A percentile compares a stretch with the other conserved stretches of the same genome.
phyloP scores from a whole-genome alignment of 2,329 filamentous ascomycete genomes.

The Pseudogymnoascus sp. region DNA sequence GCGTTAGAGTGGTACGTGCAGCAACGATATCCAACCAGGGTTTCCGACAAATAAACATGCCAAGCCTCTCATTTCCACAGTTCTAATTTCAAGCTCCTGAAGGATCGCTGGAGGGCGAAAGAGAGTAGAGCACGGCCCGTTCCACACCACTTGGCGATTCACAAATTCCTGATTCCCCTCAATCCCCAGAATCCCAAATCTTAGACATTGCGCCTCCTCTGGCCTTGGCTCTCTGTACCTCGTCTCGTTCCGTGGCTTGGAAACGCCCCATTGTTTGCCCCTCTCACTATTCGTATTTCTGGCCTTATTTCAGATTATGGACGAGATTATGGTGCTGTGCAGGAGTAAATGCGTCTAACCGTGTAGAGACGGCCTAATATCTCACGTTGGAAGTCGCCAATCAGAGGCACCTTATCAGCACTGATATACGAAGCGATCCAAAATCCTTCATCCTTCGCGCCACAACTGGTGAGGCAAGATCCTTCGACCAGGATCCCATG shows the following conservation, averaged over 20 bases:
- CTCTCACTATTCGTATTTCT: neutral
- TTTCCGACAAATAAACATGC: neutral
- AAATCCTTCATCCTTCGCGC: conserved; percentile 1
- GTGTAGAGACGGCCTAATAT: neutral
- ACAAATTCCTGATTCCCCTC: neutral
- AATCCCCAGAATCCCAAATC: neutral
- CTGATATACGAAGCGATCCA: neutral
- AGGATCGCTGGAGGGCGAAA: neutral
- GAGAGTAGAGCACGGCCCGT: neutral
- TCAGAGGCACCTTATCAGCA: neutral
- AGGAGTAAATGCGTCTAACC: neutral
- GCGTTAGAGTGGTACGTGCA: neutral
- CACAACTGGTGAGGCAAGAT: neutral
- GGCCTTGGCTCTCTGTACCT: neutral
- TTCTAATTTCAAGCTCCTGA: neutral
- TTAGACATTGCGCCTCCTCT: neutral
- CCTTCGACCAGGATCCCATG: neutral
- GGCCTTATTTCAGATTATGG: neutral
- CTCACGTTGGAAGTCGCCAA: neutral
- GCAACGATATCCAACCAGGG: neutral
- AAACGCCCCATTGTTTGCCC: neutral
- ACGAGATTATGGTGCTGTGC: neutral
- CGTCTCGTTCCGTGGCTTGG: neutral
- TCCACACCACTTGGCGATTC: neutral
- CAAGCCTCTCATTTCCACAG: neutral